These are phyloP conservation scores for Magnolia sinica DNA, from an alignment of 164 flowering plant species.

Conservation along the genomic window DNA sequence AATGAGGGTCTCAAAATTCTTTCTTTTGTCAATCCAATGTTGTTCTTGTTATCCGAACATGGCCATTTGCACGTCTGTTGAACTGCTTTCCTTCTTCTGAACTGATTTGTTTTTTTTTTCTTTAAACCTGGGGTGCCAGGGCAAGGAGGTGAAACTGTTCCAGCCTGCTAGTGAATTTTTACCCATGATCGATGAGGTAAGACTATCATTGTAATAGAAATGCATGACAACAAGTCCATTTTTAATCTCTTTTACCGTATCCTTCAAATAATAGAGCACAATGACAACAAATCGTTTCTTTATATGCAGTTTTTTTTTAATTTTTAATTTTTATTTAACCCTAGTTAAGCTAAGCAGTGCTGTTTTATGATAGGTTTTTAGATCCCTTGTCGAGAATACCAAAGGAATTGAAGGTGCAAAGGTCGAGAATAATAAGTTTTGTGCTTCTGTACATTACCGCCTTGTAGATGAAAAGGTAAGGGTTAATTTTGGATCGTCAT, in stretches of 20 bases:
- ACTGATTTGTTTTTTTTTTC: background rate
- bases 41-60: background rate
- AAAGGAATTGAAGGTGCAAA: constrained; percentile 73
- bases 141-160: constrained; percentile 70
- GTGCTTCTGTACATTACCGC: constrained; percentile 95
- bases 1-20: background rate
- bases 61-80: background rate
- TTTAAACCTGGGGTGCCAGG: constrained; percentile 28
- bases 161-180: constrained; percentile 92
- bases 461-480: constrained; percentile 86
- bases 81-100: background rate
- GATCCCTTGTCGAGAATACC: constrained; percentile 70
- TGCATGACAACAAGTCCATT: background rate
- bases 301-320: background rate
- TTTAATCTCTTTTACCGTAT: too few species aligned
- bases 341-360: background rate
- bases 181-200: constrained; percentile 88
- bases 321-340: background rate
- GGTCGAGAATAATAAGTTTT: constrained; percentile 93
- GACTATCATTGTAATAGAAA: background rate
- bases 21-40: background rate
- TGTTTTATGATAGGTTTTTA: constrained; percentile 57
- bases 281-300: background rate
- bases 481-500: background rate
- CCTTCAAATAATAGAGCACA: too few species aligned